Evolutionary conservation across 176 grass and related monocot genomes (phyloP).

Genomic region (Luzula sylvatica): DNA sequence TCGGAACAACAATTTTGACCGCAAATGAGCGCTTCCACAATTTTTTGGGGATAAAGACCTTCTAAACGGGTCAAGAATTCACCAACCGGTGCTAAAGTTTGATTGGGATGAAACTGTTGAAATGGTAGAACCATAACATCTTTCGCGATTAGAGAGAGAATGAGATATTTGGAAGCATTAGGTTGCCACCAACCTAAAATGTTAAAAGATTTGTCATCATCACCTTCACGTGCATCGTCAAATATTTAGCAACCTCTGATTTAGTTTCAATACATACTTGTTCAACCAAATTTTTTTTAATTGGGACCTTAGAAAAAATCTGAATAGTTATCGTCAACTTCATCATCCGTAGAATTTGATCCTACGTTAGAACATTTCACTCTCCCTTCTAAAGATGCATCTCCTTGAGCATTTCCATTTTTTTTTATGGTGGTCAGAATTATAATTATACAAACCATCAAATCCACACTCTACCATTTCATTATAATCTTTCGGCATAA

Average conservation of each 20-base stretch:
- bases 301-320: not conserved
- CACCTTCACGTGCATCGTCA: not conserved
- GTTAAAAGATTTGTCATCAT: slow-evolving; percentile 7
- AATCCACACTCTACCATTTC: not conserved
- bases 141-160: too few species aligned
- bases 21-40: too few species aligned
- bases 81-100: too few species aligned
- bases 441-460: not conserved
- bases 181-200: too few species aligned
- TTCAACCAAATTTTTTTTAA: slow-evolving; percentile 4
- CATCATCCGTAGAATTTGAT: not conserved
- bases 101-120: too few species aligned
- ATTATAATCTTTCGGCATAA: not conserved
- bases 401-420: not conserved
- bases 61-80: too few species aligned
- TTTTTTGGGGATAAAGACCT: too few species aligned
- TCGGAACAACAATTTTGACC: too few species aligned
- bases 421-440: not conserved
- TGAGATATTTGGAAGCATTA: too few species aligned
- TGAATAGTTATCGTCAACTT: slow-evolving; percentile 10
- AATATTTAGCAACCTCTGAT: slow-evolving; percentile 1
- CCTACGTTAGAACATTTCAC: not conserved
- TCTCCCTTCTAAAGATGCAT: not conserved
- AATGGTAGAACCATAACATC: too few species aligned
- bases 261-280: slow-evolving; percentile 3